Evolutionary conservation across 2,329 filamentous ascomycete species (phyloP), one percentile per base, ranked within the genome.

Genomic region (Botryotinia globosa): DNA sequence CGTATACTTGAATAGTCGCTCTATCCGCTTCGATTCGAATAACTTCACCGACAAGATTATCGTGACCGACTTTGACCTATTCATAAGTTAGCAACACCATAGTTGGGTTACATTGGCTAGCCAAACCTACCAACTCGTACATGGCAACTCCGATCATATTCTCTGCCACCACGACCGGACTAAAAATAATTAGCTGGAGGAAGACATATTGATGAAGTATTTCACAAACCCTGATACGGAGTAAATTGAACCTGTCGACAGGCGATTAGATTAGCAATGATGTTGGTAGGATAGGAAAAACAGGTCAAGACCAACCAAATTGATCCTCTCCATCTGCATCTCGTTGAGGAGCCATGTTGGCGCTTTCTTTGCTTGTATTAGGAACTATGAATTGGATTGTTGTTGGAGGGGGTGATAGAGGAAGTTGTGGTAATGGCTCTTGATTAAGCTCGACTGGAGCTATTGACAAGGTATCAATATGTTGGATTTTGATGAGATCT

Each of bases 141-240:
- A 99, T 99, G 83, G 96, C 94, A 88, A 96, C 96, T 83, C 96
- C 96, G 81, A 95, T 94, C 94, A 99, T 97, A 84, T 98, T 91
- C 86, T 98, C 95, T 82, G 95, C 96, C 79, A 99, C 89, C 80
- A 99, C 91, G 87, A 99, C 96, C 81, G 96, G 96, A 78, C 93
- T 91, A 77, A 58, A 32, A 29, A 71, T n/a, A n/a, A 68, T 79
- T 62, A 80, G 75, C 44, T 42, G 9, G 25, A 42, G 37, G 12
- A 56, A 54, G 25, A 20, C 45, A 72, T 56, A 16, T 37, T 25
- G 34, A 63, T 61, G 34, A 29, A 54, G n/a, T 20, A 42, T 58
- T 59, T 62, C 58, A 73, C 84, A 77, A 83, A 87, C 86, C 86
- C 88, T 70, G 91, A 92, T 79, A 93, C 85, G 75, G 91, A 93